A percentile compares a stretch with the other conserved stretches of the same genome.
These are phyloP conservation scores for Kodamaea nitidulidarum DNA, from an alignment of 805 yeast species.

Conservation along the genomic window DNA sequence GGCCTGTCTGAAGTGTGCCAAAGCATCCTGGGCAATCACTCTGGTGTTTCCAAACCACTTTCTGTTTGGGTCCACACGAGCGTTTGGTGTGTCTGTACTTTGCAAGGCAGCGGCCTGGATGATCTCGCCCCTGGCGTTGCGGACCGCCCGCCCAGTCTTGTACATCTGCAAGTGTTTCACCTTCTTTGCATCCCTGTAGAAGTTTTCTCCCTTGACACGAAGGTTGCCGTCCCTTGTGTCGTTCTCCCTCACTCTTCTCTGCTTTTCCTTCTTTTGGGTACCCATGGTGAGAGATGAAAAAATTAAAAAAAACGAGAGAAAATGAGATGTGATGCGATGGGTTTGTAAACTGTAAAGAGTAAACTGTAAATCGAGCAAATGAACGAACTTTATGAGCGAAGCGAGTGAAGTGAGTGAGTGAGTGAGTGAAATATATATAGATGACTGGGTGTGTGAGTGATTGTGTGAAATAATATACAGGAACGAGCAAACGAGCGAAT, in stretches of 20 bases:
- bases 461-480: no score
- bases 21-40: slow-evolving; percentile 95
- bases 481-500: no score
- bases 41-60: slow-evolving; percentile 98
- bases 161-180: slow-evolving; percentile 90
- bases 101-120: slow-evolving; percentile 85
- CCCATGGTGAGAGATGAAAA: slow-evolving; percentile 59
- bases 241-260: slow-evolving; percentile 78
- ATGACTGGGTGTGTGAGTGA: no score
- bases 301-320: not conserved
- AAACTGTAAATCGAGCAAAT: no score
- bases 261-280: slow-evolving; percentile 85
- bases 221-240: slow-evolving; percentile 84
- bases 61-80: slow-evolving; percentile 93
- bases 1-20: slow-evolving; percentile 90
- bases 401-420: no score
- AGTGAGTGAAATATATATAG: no score
- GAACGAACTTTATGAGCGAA: no score
- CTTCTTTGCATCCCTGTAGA: slow-evolving; percentile 89
- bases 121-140: slow-evolving; percentile 85
- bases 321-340: no score
- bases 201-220: slow-evolving; percentile 94
- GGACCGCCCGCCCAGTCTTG: slow-evolving; percentile 81
- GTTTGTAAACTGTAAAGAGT: no score
- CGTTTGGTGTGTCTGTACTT: slow-evolving; percentile 80